Percentiles rank a stretch among this genome's conserved stretches.
Evolutionary conservation across 805 yeast genomes (phyloP).

Genomic region (Candida caryicola): DNA sequence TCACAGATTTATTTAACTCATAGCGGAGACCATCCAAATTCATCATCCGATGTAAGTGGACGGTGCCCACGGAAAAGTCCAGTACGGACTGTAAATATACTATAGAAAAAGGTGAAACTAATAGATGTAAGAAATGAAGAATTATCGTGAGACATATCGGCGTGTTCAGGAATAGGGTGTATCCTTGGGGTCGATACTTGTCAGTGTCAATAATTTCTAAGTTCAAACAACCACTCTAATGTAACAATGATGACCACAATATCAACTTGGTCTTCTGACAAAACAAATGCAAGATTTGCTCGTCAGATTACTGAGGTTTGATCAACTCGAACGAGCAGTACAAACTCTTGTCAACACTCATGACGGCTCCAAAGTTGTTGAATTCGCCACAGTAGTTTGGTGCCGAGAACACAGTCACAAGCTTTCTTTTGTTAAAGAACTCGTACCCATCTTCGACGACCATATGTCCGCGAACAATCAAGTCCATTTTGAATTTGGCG

Average conservation of each 20-base stretch:
- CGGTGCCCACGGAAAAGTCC: too few relatives aligned
- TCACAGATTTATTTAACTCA: too few relatives aligned
- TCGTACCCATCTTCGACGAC: constrained; percentile 89
- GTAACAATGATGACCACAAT: not conserved
- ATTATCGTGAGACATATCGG: not conserved
- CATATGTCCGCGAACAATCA: constrained; percentile 84
- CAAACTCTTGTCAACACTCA: constrained; percentile 65
- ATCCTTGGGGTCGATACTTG: not conserved
- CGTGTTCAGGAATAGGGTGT: not conserved
- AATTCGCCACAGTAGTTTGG: constrained; percentile 85
- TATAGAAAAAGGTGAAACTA: constrained; percentile 9
- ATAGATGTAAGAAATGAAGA: constrained; percentile 3
- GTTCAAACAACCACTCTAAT: constrained; percentile 4
- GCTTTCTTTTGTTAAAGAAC: constrained; percentile 67
- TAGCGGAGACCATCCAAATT: too few relatives aligned
- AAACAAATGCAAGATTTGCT: not conserved
- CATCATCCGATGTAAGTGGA: too few relatives aligned
- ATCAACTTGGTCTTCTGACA: not conserved
- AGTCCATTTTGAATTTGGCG: constrained; percentile 64
- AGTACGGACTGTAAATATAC: too few relatives aligned
- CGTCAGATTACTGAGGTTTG: constrained; percentile 50
- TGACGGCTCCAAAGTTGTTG: constrained; percentile 76
- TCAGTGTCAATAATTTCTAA: not conserved
- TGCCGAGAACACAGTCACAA: constrained; percentile 78
- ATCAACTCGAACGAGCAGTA: constrained; percentile 71